phyloP scores from a whole-genome alignment of 495 filamentous ascomycete genomes.

The Cercophora samala region DNA sequence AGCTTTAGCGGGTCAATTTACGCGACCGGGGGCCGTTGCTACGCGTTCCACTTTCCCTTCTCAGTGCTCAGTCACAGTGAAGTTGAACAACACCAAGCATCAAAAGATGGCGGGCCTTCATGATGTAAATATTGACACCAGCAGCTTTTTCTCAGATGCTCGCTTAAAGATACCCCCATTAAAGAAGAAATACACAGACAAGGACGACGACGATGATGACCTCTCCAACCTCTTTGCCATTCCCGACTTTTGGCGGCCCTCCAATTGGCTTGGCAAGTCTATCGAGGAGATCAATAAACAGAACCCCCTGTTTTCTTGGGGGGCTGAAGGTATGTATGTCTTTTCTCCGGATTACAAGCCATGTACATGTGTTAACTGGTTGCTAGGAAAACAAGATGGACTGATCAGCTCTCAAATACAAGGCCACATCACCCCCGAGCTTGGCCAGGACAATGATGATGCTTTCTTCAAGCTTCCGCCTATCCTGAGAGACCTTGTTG shows the following conservation, averaged over 20 bases:
- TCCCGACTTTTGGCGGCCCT: constrained; percentile 59
- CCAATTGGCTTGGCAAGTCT: constrained; percentile 33
- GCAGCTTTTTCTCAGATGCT: neutral
- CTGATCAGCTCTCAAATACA: neutral
- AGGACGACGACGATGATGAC: constrained; percentile 48
- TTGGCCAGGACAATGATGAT: constrained; percentile 17
- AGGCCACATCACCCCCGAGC: neutral
- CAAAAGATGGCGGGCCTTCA: neutral
- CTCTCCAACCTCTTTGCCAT: constrained; percentile 65
- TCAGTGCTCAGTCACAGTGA: neutral
- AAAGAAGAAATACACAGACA: constrained; percentile 16
- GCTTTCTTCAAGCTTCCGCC: constrained; percentile 46
- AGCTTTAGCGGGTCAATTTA: neutral
- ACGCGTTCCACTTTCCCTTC: neutral
- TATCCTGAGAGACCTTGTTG: constrained; percentile 31
- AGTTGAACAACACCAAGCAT: neutral
- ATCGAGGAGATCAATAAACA: constrained; percentile 13
- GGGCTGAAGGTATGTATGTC: constrained; percentile 22
- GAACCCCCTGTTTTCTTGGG: constrained; percentile 31
- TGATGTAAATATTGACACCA: neutral
- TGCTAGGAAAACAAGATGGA: neutral
- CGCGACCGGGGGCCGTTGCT: neutral
- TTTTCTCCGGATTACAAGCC: neutral
- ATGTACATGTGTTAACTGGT: neutral
- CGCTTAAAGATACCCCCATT: neutral